These are phyloP conservation scores for Coprinopsis sp. DNA, from an alignment of 768 basidiomycete genomes.

Conservation along the genomic window DNA sequence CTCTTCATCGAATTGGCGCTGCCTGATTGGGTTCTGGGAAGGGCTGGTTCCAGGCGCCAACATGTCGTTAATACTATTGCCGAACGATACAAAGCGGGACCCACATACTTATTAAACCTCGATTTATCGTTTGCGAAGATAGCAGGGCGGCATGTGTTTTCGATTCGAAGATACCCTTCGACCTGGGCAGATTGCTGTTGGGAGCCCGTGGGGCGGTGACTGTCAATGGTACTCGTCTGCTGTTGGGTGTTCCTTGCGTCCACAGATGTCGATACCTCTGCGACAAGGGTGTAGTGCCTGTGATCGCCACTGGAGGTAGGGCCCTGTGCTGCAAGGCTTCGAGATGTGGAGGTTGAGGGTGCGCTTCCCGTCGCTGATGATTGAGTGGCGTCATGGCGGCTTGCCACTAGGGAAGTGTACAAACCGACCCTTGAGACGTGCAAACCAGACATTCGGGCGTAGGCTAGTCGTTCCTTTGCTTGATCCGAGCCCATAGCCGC, in stretches of 20 bases:
- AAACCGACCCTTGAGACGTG: neutral
- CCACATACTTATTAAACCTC: neutral
- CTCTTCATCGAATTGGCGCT: no score
- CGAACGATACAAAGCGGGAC: neutral
- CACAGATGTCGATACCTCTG: neutral
- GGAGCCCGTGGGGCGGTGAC: neutral
- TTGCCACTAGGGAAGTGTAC: neutral
- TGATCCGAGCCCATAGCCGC: neutral
- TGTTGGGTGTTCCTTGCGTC: no score
- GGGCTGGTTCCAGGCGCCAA: no score
- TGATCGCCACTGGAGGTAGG: neutral
- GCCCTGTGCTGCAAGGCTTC: no score
- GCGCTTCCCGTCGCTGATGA: no score
- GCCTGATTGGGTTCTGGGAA: no score
- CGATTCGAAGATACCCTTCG: slow-evolving; percentile 5
- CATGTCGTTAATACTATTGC: no score
- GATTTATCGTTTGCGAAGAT: neutral
- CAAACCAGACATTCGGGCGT: neutral
- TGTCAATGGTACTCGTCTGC: neutral
- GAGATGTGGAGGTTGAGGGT: no score
- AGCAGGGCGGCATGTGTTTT: slow-evolving; percentile 3
- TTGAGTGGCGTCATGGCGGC: neutral
- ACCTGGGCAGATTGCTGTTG: neutral
- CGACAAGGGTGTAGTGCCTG: neutral
- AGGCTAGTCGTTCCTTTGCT: no score